Conservation (phyloP, 768 basidiomycete genomes). For the Trametes gibbosa region DNA sequence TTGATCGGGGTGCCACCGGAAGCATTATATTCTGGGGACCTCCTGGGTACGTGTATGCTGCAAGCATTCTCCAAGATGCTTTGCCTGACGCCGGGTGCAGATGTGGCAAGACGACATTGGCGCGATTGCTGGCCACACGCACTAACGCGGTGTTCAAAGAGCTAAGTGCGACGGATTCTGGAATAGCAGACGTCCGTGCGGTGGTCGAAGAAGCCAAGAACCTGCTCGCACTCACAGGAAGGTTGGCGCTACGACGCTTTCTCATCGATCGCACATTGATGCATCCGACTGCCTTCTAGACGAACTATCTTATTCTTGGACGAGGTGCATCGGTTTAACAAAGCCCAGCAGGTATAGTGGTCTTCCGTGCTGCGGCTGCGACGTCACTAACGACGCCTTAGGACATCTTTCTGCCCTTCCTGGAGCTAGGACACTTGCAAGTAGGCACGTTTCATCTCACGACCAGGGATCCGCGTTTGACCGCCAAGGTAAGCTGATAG, state of each 20-base stretch:
- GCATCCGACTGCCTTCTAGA: constrained; percentile 35
- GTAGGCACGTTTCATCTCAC: constrained; percentile 20
- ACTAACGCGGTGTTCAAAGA: constrained; percentile 69
- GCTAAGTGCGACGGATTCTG: constrained; percentile 68
- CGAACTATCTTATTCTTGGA: constrained; percentile 78
- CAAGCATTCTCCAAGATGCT: neutral
- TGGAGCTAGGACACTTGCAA: constrained; percentile 77
- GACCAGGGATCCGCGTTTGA: neutral
- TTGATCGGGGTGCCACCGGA: constrained; percentile 51
- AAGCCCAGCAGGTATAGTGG: constrained; percentile 55
- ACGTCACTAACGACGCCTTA: constrained; percentile 28
- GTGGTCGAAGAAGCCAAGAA: constrained; percentile 76
- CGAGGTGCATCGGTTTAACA: constrained; percentile 81
- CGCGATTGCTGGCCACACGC: constrained; percentile 62
- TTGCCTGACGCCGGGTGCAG: constrained; percentile 28
- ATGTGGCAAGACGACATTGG: constrained; percentile 76
- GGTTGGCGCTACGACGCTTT: constrained; percentile 35
- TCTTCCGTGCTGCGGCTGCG: neutral
- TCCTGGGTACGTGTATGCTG: constrained; percentile 47
- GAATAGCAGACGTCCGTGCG: constrained; percentile 67
- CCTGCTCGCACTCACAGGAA: constrained; percentile 59
- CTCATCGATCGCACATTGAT: neutral
- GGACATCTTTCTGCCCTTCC: constrained; percentile 79
- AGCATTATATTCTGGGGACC: constrained; percentile 76
- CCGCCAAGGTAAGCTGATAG: constrained; percentile 50